Conservation (phyloP, 441 rosid genomes). For the Theobroma grandiflorum region DNA sequence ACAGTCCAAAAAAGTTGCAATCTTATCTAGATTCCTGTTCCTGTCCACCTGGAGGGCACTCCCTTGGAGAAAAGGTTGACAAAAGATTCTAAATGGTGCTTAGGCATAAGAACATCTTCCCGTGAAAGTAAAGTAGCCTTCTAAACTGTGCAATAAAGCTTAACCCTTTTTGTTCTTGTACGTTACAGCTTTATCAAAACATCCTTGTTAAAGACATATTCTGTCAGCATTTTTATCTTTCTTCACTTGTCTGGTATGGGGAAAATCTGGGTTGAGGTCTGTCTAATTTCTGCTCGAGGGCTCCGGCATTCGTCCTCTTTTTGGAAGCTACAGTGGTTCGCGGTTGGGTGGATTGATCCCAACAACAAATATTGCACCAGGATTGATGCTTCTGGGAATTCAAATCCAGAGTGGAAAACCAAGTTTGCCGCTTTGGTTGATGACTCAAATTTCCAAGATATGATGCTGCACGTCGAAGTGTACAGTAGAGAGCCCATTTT, state of each 20-base stretch:
- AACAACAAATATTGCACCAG: slow-evolving; percentile 82
- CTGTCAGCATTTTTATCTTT: slow-evolving; percentile 4
- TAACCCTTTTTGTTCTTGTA: slow-evolving; percentile 11
- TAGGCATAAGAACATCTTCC: slow-evolving; percentile 23
- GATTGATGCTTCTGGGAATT: slow-evolving; percentile 68
- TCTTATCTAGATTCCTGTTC: slow-evolving; percentile 22
- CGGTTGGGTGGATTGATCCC: slow-evolving; percentile 92
- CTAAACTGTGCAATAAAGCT: slow-evolving; percentile 22
- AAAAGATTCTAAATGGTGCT: slow-evolving; percentile 24
- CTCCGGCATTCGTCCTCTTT: slow-evolving; percentile 69
- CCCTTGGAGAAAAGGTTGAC: slow-evolving; percentile 25
- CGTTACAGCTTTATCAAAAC: slow-evolving; percentile 28
- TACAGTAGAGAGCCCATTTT: slow-evolving; percentile 88
- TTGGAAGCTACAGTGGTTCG: slow-evolving; percentile 92
- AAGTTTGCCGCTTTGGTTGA: slow-evolving; percentile 73
- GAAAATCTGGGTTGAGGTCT: slow-evolving; percentile 71
- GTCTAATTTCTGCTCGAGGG: slow-evolving; percentile 86
- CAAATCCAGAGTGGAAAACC: slow-evolving; percentile 81
- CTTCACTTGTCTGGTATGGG: slow-evolving; percentile 52
- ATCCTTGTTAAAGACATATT: slow-evolving; percentile 24
- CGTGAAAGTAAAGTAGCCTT: slow-evolving; percentile 45
- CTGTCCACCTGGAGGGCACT: slow-evolving; percentile 38
- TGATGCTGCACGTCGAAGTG: slow-evolving; percentile 69
- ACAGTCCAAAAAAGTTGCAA: not conserved
- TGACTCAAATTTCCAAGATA: slow-evolving; percentile 57